Conservation (phyloP, 2,329 filamentous ascomycete genomes). For the Trichoderma atroviride region DNA sequence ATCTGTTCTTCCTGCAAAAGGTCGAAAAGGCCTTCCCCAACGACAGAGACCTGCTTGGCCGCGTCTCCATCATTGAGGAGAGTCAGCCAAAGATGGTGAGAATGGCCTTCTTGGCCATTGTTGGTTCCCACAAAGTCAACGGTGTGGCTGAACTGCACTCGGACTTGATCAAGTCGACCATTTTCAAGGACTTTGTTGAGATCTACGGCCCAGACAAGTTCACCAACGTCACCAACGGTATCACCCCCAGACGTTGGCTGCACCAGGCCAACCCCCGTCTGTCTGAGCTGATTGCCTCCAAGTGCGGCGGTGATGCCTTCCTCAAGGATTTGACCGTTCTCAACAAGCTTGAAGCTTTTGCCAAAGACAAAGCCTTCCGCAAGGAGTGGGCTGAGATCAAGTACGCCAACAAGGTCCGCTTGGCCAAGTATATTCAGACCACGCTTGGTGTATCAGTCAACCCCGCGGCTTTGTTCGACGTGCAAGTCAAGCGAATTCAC, state of each 20-base stretch:
- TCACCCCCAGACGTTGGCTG: conserved; percentile 93
- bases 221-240: conserved; percentile 97
- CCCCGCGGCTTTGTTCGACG: conserved; percentile 86
- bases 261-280: conserved; percentile 95
- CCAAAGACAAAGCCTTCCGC: conserved; percentile 86
- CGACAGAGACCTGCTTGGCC: conserved; percentile 79
- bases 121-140: conserved; percentile 99
- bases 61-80: conserved; percentile 98
- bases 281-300: conserved; percentile 88
- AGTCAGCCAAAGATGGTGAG: conserved; percentile 96
- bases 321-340: conserved; percentile 87
- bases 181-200: conserved; percentile 97
- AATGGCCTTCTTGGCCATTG: conserved; percentile 93
- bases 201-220: conserved; percentile 98
- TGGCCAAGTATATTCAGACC: conserved; percentile 88
- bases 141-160: conserved; percentile 97
- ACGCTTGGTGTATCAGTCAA: conserved; percentile 81
- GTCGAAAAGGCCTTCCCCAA: conserved; percentile 91
- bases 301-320: conserved; percentile 80
- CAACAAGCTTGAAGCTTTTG: conserved; percentile 80
- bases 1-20: conserved; percentile 85
- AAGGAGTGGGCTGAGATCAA: conserved; percentile 98
- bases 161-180: conserved; percentile 97
- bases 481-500: conserved; percentile 98
- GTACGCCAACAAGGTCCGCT: conserved; percentile 88